Evolutionary conservation across 2,329 filamentous ascomycete species (phyloP).

Genomic region (Calonectria pseudoturangicola): DNA sequence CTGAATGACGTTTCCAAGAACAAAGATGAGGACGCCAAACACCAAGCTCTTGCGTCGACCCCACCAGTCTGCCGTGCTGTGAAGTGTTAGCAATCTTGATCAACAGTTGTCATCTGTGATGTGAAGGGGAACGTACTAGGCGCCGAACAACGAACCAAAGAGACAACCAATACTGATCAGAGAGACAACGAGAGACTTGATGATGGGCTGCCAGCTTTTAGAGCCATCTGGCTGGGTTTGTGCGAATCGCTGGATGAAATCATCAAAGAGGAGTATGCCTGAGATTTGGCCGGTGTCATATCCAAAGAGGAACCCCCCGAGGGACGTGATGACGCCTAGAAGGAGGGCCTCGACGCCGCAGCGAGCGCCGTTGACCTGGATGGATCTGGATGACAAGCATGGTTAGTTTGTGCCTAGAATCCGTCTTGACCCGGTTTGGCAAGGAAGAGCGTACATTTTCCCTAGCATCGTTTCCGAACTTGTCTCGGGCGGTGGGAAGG

Average conservation of each 20-base stretch:
- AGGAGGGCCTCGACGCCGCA: conserved; percentile 64
- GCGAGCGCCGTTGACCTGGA: conserved; percentile 65
- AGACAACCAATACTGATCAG: conserved; percentile 74
- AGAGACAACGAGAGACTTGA: conserved; percentile 72
- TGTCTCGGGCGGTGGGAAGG: conserved; percentile 39
- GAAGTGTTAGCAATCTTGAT: conserved; percentile 32
- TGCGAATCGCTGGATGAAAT: conserved; percentile 75
- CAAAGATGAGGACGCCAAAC: conserved; percentile 74
- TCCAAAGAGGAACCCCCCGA: conserved; percentile 78
- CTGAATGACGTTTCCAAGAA: conserved; percentile 79
- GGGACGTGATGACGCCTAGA: conserved; percentile 71
- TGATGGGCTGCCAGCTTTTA: conserved; percentile 63
- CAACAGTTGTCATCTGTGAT: not conserved
- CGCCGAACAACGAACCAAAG: conserved; percentile 71
- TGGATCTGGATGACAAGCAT: conserved; percentile 55
- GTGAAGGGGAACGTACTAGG: conserved; percentile 60
- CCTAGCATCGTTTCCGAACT: conserved; percentile 51
- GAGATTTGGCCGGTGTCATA: conserved; percentile 79
- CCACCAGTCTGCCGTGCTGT: conserved; percentile 72
- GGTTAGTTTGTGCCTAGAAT: conserved; percentile 30
- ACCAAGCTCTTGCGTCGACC: conserved; percentile 75
- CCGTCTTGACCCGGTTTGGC: not conserved
- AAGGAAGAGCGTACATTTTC: conserved; percentile 44
- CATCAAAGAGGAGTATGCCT: conserved; percentile 68
- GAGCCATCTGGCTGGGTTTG: conserved; percentile 63